phyloP scores from a whole-genome alignment of 345 rosid genomes.

The Eucalyptus urophylla region DNA sequence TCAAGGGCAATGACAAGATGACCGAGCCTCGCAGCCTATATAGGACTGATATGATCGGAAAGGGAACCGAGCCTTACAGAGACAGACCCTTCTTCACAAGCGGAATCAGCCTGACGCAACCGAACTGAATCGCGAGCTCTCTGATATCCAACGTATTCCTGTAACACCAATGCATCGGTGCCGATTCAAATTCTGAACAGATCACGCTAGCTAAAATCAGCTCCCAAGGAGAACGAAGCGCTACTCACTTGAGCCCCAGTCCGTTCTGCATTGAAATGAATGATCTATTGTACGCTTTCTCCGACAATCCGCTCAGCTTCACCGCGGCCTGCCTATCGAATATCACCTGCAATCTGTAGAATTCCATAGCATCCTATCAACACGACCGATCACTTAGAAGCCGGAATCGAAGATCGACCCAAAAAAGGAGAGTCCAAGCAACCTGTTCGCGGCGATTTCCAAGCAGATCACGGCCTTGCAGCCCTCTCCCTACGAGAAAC shows the following conservation, averaged over 20 bases:
- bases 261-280: conserved; percentile 73
- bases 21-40: neutral
- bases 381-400: neutral
- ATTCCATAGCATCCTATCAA: neutral
- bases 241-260: conserved; percentile 65
- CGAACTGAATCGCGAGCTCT: conserved; percentile 81
- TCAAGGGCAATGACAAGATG: neutral
- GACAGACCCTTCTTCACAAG: conserved; percentile 57
- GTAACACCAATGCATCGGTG: neutral
- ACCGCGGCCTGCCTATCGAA: conserved; percentile 69
- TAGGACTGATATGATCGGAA: neutral
- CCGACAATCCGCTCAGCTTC: conserved; percentile 82
- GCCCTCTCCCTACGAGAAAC: conserved; percentile 62
- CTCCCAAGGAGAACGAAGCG: neutral
- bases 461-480: conserved; percentile 87
- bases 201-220: neutral
- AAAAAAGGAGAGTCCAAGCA: neutral
- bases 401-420: neutral
- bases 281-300: conserved; percentile 73
- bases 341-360: conserved; percentile 39
- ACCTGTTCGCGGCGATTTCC: conserved; percentile 84
- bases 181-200: neutral
- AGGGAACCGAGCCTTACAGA: conserved; percentile 28
- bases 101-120: conserved; percentile 81
- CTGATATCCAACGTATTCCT: conserved; percentile 67